Base-by-base conservation (phyloP, 306 rosid genomes). In the Heteromeles arbutifolia region DNA sequence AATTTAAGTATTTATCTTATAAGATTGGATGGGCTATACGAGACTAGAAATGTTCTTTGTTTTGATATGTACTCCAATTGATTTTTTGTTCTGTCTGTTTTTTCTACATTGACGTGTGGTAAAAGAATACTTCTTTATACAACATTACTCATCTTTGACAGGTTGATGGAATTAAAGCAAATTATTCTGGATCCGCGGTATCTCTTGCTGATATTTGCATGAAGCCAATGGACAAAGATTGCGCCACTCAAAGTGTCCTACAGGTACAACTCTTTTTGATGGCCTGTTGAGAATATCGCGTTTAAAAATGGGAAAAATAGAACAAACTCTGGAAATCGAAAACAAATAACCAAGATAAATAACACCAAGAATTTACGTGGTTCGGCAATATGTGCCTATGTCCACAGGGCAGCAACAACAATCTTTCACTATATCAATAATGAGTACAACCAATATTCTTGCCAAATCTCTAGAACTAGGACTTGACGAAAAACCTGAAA, bases 141-240 rank as follows among this genome's bases (percentile, higher is more conserved):
- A 28, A 15, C 79, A 74, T 75, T 83, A 79, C 78, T 81, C 54
- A 52, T 41, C 9, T 84, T 77, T 76, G 74, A 67, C 85, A 95
- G 99, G 93, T 95, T 70, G 96, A 88, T 80, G 90, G 90, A 79
- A 79, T 95, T 72, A 91, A 69, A 69, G 98, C 89, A 82, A 89
- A 95, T 83, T 82, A 87, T 82, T 90, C 92, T 65, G 96, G 97
- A 63, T 75, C 79, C 67, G 78, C 78, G 82, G 64, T 90, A 78
- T 86, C 93, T 79, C 98, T 95, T 52, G 73, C 83, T 83, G 97
- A 95, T 80, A 95, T 95, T 70, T 95, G 99, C 90, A 56, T 95
- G 97, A 95, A 95, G 88, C 99, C 99, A 75, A 83, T 95, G 73
- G 97, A 95, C 83, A 86, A 81, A 79, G 90, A 92, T 74, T 95